Conservation (phyloP, 2,329 filamentous ascomycete species). For the Aspergillus fijiensis region DNA sequence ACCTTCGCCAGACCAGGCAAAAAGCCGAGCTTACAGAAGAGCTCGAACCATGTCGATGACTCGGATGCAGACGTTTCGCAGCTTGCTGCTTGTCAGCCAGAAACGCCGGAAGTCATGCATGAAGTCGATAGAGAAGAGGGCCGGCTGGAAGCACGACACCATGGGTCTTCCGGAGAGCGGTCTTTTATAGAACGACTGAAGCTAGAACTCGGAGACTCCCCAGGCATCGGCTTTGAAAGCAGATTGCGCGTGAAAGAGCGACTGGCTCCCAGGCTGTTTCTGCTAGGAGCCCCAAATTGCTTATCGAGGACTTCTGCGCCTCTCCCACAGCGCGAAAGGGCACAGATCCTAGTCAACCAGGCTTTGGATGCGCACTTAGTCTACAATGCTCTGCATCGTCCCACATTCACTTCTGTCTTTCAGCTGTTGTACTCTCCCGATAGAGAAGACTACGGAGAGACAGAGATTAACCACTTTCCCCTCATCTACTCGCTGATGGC, state of each 20-base stretch:
- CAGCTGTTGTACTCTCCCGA: constrained; percentile 12
- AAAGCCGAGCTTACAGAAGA: constrained; percentile 1
- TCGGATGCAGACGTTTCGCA: neutral
- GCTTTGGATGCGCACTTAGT: constrained; percentile 13
- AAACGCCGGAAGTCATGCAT: too few species aligned
- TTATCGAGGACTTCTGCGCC: neutral
- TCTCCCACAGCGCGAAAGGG: neutral
- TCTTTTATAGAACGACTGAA: constrained; percentile 11
- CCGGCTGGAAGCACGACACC: constrained; percentile 6
- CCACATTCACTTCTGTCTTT: constrained; percentile 10
- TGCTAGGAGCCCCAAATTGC: neutral
- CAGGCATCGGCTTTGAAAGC: constrained; percentile 5
- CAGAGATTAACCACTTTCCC: constrained; percentile 7
- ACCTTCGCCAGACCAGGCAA: neutral
- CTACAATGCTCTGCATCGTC: constrained; percentile 10
- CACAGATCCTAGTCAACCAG: constrained; percentile 5
- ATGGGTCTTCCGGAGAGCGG: constrained; percentile 2
- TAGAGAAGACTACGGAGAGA: constrained; percentile 3
- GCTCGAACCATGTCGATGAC: neutral
- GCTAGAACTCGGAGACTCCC: constrained; percentile 8
- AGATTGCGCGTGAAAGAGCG: constrained; percentile 2
- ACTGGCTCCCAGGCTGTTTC: constrained; percentile 4
- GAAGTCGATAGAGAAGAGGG: neutral
- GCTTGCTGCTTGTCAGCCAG: neutral
- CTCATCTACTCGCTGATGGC: constrained; percentile 14